A percentile compares a stretch with the other conserved stretches of the same genome.
Evolutionary conservation across 1,284 basidiomycete genomes (phyloP).

Genomic region (Porogramme epimiltina): DNA sequence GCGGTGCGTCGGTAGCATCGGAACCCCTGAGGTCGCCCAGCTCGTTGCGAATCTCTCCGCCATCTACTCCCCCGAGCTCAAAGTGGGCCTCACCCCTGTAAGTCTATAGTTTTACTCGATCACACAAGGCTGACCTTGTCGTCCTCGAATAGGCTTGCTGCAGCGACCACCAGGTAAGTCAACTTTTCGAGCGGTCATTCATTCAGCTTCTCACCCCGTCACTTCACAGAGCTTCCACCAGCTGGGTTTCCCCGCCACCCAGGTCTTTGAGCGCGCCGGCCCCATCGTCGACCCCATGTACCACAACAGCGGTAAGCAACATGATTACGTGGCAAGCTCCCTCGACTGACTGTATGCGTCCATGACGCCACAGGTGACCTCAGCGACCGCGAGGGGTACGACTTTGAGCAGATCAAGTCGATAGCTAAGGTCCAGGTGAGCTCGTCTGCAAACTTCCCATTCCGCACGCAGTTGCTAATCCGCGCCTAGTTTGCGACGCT

Average conservation of each 20-base stretch:
- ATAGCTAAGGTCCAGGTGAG: conserved; percentile 84
- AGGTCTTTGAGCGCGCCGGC: conserved; percentile 83
- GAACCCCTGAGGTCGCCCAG: conserved; percentile 73
- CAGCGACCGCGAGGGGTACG: conserved; percentile 75
- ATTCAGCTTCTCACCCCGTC: background rate
- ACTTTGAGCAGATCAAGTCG: conserved; percentile 75
- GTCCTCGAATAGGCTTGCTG: conserved; percentile 73
- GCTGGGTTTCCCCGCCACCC: conserved; percentile 81
- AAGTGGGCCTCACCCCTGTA: conserved; percentile 72
- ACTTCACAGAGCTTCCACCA: conserved; percentile 70
- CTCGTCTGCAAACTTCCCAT: background rate
- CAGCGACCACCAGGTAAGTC: conserved; percentile 70
- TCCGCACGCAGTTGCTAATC: background rate
- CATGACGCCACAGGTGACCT: conserved; percentile 71
- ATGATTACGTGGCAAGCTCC: no score
- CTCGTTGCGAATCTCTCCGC: conserved; percentile 73
- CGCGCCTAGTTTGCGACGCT: conserved; percentile 51
- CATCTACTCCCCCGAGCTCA: conserved; percentile 82
- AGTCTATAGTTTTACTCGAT: conserved; percentile 23
- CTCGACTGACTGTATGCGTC: background rate
- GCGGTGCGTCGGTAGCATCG: conserved; percentile 53
- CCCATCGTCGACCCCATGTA: conserved; percentile 85
- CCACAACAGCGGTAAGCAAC: conserved; percentile 68
- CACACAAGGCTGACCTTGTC: background rate
- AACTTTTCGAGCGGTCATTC: background rate